Conservation (phyloP, 108 stramenopile species). For the Seminavis robusta region DNA sequence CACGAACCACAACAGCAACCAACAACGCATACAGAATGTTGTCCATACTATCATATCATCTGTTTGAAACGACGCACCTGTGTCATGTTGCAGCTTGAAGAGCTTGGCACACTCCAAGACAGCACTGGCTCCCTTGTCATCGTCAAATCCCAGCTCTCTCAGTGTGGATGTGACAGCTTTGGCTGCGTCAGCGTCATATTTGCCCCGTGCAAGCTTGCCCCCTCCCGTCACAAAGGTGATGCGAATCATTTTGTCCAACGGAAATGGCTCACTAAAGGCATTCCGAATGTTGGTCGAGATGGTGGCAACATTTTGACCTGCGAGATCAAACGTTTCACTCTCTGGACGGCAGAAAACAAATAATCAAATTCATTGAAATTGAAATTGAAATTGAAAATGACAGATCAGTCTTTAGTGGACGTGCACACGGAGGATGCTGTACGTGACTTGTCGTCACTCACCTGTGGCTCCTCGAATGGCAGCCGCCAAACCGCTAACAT, state of each 20-base stretch:
- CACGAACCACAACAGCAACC: too few relatives aligned
- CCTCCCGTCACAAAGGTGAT: conserved; percentile 86
- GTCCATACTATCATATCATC: too few relatives aligned
- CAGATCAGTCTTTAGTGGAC: neutral
- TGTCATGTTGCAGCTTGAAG: conserved; percentile 95
- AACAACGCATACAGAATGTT: too few relatives aligned
- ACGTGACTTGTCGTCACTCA: conserved; percentile 1
- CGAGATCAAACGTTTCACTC: conserved; percentile 80
- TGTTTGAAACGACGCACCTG: too few relatives aligned
- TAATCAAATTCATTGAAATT: neutral
- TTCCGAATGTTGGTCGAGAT: conserved; percentile 52
- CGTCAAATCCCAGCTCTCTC: conserved; percentile 76
- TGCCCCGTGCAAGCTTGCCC: conserved; percentile 80
- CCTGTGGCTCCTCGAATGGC: conserved; percentile 61
- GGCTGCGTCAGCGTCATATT: conserved; percentile 85
- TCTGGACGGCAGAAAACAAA: conserved; percentile 20
- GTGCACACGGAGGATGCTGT: neutral
- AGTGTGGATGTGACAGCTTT: conserved; percentile 76
- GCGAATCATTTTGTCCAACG: conserved; percentile 74
- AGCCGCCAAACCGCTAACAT: conserved; percentile 67
- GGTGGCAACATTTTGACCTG: conserved; percentile 51
- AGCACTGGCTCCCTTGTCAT: conserved; percentile 87
- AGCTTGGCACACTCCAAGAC: conserved; percentile 77
- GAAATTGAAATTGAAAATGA: neutral
- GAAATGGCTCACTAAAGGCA: conserved; percentile 65